Conservation (phyloP, 1,139 yeast genomes). For the Hyphopichia pseudoburtonii region DNA sequence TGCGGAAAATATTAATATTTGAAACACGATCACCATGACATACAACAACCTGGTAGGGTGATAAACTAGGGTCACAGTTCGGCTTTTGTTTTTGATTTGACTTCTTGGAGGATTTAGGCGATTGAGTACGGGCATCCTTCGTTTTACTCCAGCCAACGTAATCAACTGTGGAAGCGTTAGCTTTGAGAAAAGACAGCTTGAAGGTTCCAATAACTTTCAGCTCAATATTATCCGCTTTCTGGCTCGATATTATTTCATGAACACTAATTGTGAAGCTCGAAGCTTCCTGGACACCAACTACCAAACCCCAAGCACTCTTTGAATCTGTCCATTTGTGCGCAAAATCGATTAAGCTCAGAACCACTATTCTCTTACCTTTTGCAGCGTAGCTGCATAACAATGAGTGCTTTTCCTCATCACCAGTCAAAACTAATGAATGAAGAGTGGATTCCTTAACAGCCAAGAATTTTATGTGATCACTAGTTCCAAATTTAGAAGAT, state of each 20-base stretch:
- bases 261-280: neutral
- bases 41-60: neutral
- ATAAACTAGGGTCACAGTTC: neutral
- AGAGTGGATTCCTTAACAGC: neutral
- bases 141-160: constrained; percentile 1
- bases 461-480: neutral
- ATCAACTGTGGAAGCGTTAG: neutral
- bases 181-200: neutral
- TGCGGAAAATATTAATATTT: neutral
- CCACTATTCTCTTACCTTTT: neutral
- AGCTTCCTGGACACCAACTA: neutral
- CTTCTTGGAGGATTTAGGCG: constrained; percentile 2
- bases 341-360: neutral
- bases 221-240: neutral
- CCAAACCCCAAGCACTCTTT: neutral
- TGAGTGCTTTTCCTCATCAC: neutral
- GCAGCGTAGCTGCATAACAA: neutral
- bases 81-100: neutral
- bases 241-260: neutral
- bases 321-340: neutral
- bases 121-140: neutral
- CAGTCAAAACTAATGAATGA: neutral
- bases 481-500: neutral
- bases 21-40: neutral
- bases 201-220: neutral